Evolutionary conservation across 2,329 filamentous ascomycete species (phyloP), one percentile per base, ranked within the genome.

Genomic region (Chaetoscypha palmicola): DNA sequence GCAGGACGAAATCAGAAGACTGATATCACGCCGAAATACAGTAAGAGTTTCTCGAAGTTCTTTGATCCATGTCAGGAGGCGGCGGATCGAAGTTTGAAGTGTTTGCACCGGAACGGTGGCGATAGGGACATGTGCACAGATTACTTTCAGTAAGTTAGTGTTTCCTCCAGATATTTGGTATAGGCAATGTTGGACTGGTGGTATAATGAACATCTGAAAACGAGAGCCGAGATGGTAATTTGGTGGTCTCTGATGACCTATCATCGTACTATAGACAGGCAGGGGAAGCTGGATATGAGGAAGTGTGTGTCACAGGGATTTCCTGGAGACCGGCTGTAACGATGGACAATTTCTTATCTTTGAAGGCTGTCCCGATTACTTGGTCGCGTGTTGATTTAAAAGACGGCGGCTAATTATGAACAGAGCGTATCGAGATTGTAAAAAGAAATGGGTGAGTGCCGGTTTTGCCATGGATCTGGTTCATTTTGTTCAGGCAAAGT

Each of bases 1-100:
- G n/a, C n/a, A n/a, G n/a, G n/a, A n/a, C n/a, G n/a, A n/a, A n/a
- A n/a, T n/a, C 24, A 12, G 26, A 21, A 10, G 4, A 16, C 31
- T 17, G 16, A 33, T 33, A 8, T 5, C 17, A 35, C 4, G 11
- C 2, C 4, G 30, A 24, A 47, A 5, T 31, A 48, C 58, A 95
- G 91, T 55, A 97, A 97, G 72, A 76, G 74, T 43, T 79, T 83
- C 60, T 95, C 89, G 71, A 82, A 96, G 63, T 97, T 84, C 68
- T 88, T 86, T 64, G 92, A 98, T 59, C 92, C 92, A 2, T 98
- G 92, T 66, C 91, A 97, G 64, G 91, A 95, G 58, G 88, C 88
- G 4, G 91, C 92, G 5, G 72, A 83, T 54, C 77, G 77, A 60
- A 96, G 90, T 66, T 81, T 96, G 55, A 82, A 79, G 63, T 98